Base-by-base conservation (phyloP, 2,329 filamentous ascomycete species). In the Penicillium sp. region DNA sequence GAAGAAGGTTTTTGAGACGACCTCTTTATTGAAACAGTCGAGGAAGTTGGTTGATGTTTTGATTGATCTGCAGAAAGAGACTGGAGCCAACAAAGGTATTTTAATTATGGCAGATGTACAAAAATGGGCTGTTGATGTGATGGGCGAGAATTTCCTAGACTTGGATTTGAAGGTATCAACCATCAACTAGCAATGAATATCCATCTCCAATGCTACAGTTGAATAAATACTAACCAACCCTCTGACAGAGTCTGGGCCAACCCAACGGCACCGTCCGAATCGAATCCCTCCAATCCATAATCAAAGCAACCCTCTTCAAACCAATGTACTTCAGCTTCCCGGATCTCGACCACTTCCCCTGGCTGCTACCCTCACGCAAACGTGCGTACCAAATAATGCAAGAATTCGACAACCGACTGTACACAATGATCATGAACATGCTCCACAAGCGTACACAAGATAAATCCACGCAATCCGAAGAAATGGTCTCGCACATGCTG, bases 321-420 rank as follows among this genome's bases (percentile, higher is more conserved):
- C 67, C 67, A 6, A 54, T 69, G 7, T 69, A 66, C 53, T 69
- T 69, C 57, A 69, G 67, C 40, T 69, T 69, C 31, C 67, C 67
- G 0, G 64, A 69, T 33, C 62, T 69, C 2, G 67, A 69, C 40
- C 59, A 59, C n/a, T 68, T 65, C 46, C 60, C 64, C 5, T 58
- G 46, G 40, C 37, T 68, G 6, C 61, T 69, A n/a, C 54, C 15
- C 10, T 63, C 63, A 2, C 67, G 67, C n/a, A 61, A 61, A 43
- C 38, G 38, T 0, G 66, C 66, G 4, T 69, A 66, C n/a, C 15
- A 15, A 6, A 68, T 65, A 23, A 69, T 69, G 66, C 59, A 59
- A 43, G 67, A 69, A 38, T 69, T 69, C n/a, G 66, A 64, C 5
- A 60, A 67, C 47, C 55, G 61, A 0, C 58, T 69, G 3, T 58